A percentile compares a stretch with the other conserved stretches of the same genome.
Conservation (phyloP, 345 rosid species). For the Populus euphratica region DNA sequence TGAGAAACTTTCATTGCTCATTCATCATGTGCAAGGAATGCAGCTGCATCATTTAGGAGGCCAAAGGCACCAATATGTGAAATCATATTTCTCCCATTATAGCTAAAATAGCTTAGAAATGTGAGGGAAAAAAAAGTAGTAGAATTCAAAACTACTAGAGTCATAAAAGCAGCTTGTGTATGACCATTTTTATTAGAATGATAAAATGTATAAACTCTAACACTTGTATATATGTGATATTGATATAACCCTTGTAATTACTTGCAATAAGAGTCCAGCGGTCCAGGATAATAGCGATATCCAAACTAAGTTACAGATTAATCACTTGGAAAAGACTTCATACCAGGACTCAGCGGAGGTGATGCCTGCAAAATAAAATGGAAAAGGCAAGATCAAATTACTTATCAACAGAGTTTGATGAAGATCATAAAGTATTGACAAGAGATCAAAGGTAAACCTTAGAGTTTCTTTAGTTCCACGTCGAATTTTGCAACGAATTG, state of each 20-base stretch:
- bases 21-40: neutral
- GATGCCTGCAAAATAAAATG: constrained; percentile 61
- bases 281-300: neutral
- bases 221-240: too few species aligned
- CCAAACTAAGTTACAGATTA: neutral
- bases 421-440: neutral
- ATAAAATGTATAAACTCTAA: too few species aligned
- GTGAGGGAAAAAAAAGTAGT: too few species aligned
- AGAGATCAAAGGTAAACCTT: constrained; percentile 33
- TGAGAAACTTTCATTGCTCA: neutral
- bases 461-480: constrained; percentile 86
- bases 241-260: too few species aligned
- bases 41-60: too few species aligned
- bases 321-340: neutral
- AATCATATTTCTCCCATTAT: too few species aligned
- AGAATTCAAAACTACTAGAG: too few species aligned
- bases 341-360: constrained; percentile 51
- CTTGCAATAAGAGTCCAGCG: neutral
- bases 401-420: neutral
- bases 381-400: neutral
- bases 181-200: too few species aligned
- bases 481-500: constrained; percentile 82
- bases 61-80: too few species aligned
- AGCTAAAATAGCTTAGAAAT: too few species aligned
- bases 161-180: too few species aligned